Evolutionary conservation across 2,329 filamentous ascomycete species (phyloP).

Genomic region (Cladobotryum protrusum): DNA sequence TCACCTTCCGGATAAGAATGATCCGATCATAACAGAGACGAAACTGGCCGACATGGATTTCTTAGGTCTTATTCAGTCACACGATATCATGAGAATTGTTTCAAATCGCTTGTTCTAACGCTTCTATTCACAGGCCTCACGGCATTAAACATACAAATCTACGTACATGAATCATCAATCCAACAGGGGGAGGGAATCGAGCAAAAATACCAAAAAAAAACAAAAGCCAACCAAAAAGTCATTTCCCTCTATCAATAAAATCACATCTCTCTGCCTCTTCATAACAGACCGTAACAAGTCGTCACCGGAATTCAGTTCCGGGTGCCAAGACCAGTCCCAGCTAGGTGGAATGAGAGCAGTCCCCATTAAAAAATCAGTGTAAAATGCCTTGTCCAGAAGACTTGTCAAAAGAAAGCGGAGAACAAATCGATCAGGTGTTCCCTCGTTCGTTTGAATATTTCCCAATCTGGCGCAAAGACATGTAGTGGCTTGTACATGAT

Average conservation of each 20-base stretch:
- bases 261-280: too few relatives aligned
- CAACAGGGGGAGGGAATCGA: not conserved
- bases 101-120: too few relatives aligned
- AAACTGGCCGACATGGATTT: too few relatives aligned
- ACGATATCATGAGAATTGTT: too few relatives aligned
- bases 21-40: too few relatives aligned
- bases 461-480: not conserved
- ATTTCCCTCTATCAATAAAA: conserved; percentile 7
- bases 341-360: conserved; percentile 7
- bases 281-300: conserved; percentile 6
- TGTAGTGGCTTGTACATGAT: not conserved
- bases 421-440: not conserved
- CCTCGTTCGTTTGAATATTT: not conserved
- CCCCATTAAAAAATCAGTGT: conserved; percentile 12
- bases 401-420: not conserved
- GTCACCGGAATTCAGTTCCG: conserved; percentile 1
- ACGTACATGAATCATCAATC: too few relatives aligned
- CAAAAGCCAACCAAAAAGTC: not conserved
- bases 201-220: not conserved
- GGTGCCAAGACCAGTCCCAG: not conserved
- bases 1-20: too few relatives aligned
- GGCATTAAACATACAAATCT: too few relatives aligned
- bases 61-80: too few relatives aligned
- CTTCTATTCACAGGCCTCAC: too few relatives aligned
- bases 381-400: conserved; percentile 8